Base-by-base conservation (phyloP, 1,284 basidiomycete genomes). In the Cutaneotrichosporon arboriforme region DNA sequence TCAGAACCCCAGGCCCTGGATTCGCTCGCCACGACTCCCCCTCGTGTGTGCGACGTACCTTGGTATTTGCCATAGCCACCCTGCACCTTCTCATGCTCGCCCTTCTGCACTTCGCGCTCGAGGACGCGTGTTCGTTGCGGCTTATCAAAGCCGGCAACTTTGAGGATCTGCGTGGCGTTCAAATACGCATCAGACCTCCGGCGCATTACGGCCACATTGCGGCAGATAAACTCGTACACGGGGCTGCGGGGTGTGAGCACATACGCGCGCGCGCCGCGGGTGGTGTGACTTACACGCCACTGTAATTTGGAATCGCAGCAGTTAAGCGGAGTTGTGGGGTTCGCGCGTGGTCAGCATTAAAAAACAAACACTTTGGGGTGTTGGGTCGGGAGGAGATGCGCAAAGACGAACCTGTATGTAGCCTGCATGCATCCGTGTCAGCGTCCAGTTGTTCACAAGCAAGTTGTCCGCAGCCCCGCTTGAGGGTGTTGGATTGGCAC, bases 31-130 rank as follows among this genome's bases (percentile, higher is more conserved):
- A 22, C 12, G 15, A 22, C 39, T 18, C 20, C 10, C 8, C n/a
- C 20, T n/a, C 26, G 26, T 10, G 26, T n/a, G n/a, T n/a, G 10
- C 26, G 14, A 72, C 83, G 59, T 58, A 93, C 93, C 96, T 81
- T 99, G 96, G 74, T 97, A 98, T 77, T 98, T 99, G 63, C 96
- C 96, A 75, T 98, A 99, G 0, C 96, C 96, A 34, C 96, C 96
- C 74, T 99, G 96, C 1, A 99, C 92, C 75, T 99, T 99, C 77
- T 98, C 96, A 74, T 99, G 96, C 63, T 91, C 88, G 22, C 93
- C 96, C 76, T 97, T 97, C 74, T 99, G 96, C 3, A 99, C 86
- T 77, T 99, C 96, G 60, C 96, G 84, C 75, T 99, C 96, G 45
- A 98, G 81, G 13, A 99, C 93, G 55, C 96, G 84, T 52, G 96